Evolutionary conservation across 2,329 filamentous ascomycete genomes (phyloP), one percentile per base, ranked within the genome.

Genomic region (Bipolaris cookei): DNA sequence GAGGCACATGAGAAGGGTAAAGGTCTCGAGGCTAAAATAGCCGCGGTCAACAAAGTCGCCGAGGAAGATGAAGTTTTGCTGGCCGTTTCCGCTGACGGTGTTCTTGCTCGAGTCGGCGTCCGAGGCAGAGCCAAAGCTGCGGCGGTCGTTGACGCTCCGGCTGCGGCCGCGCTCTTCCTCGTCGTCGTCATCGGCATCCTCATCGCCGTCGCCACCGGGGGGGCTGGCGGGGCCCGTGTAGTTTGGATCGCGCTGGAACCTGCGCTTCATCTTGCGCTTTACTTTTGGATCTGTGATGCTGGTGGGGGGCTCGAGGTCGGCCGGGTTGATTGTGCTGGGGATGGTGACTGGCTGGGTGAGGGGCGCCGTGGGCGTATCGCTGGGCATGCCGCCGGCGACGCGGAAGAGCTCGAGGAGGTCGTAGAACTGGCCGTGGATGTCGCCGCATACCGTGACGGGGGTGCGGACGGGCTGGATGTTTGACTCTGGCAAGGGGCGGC

Each of bases 401-500:
- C 93, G 90, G 79, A 99, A 99, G 47, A 99, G 87, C 81, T 99
- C 95, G 60, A 98, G 87, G 8, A 99, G 84, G 77, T 99, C 95
- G 80, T 99, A 98, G 78, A 98, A 98, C 80, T 99, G 95, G 69
- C 95, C 95, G 79, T 99, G 95, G 62, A 99, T 98, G 76, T 99
- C 95, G 74, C 95, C 95, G 73, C 95, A 98, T 62, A 99, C 90
- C 4, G 95, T 99, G 62, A 99, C 95, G 6, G 95, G 95, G 0
- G 95, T 97, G 51, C 90, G 88, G 18, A 99, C 94, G n/a, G 95
- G 95, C 77, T 98, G 95, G 58, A 99, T 98, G 76, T 99, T 99
- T 64, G 93, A 97, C 80, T 99, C 95, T 96, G 67, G 39, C 10
- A 6, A 23, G 7, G 11, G 28, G 10, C 28, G 28, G 3, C 13